Conservation (phyloP, 768 basidiomycete species). For the Myochromella boudieri region DNA sequence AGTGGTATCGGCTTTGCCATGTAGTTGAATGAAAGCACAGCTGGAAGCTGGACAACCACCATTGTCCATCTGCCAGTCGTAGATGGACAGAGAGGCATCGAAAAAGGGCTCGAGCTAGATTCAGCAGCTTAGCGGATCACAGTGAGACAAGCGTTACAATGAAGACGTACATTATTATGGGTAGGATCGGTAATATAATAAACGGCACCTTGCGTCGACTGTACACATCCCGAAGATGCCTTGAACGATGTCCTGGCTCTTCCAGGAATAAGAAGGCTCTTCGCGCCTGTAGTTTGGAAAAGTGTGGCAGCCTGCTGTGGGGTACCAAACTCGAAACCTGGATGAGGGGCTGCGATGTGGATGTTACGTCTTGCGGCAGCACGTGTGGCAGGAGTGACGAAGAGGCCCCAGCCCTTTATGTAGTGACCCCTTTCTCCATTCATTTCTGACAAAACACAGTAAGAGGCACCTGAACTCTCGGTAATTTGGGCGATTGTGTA, state of each 20-base stretch:
- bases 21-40: constrained; percentile 48
- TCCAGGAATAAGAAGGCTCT: constrained; percentile 37
- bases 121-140: background rate
- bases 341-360: constrained; percentile 45
- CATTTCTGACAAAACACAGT: constrained; percentile 32
- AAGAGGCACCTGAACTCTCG: constrained; percentile 23
- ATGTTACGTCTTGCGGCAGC: constrained; percentile 22
- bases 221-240: constrained; percentile 32
- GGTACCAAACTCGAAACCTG: constrained; percentile 34
- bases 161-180: constrained; percentile 38
- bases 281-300: constrained; percentile 29
- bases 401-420: constrained; percentile 35
- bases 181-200: constrained; percentile 48
- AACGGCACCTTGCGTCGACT: constrained; percentile 12
- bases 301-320: constrained; percentile 36
- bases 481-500: constrained; percentile 24
- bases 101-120: constrained; percentile 43
- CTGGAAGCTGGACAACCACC: constrained; percentile 37
- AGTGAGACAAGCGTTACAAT: background rate
- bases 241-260: constrained; percentile 34
- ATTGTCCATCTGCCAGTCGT: constrained; percentile 36
- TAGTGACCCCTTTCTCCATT: constrained; percentile 13
- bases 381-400: constrained; percentile 29
- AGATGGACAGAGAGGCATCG: constrained; percentile 36
- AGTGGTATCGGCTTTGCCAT: constrained; percentile 40